Evolutionary conservation across 73 alveolate species (phyloP).

Genomic region (Blepharisma stoltei): DNA sequence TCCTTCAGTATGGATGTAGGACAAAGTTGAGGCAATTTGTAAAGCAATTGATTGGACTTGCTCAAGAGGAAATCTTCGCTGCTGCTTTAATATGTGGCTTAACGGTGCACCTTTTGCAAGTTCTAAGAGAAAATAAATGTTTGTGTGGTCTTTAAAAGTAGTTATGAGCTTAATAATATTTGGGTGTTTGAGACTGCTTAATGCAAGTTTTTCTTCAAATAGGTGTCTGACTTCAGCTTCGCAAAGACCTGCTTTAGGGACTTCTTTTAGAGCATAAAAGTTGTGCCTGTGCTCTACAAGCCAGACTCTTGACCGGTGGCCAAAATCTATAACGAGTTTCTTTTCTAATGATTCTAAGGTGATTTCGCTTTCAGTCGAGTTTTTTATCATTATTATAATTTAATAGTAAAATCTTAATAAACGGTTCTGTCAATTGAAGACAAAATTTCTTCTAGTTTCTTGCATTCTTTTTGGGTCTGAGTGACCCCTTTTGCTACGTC

Average conservation of each 20-base stretch:
- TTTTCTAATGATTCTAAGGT: neutral
- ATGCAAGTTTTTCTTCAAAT: slow-evolving; percentile 16
- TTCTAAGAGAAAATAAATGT: slow-evolving; percentile 12
- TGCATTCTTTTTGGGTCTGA: too few species aligned
- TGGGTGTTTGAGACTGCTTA: slow-evolving; percentile 36
- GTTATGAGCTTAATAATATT: slow-evolving; percentile 35
- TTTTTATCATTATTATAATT: too few species aligned
- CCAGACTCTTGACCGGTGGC: slow-evolving; percentile 23
- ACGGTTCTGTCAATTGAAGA: too few species aligned
- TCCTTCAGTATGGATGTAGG: slow-evolving; percentile 18
- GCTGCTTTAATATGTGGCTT: slow-evolving; percentile 6
- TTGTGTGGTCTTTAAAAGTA: slow-evolving; percentile 12
- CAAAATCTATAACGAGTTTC: neutral
- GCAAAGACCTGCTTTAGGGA: neutral
- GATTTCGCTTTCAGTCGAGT: neutral
- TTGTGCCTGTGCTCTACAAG: neutral
- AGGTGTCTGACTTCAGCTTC: slow-evolving; percentile 20
- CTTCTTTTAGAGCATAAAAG: slow-evolving; percentile 19
- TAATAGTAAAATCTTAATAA: too few species aligned
- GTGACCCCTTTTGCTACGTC: neutral
- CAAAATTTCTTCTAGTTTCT: too few species aligned
- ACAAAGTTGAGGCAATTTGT: slow-evolving; percentile 11
- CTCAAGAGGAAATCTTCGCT: slow-evolving; percentile 5
- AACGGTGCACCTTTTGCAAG: slow-evolving; percentile 26
- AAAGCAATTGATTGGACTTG: slow-evolving; percentile 1